Conservation (phyloP, 371 early-diverging fungal species). For the Mucor lusitanicus region DNA sequence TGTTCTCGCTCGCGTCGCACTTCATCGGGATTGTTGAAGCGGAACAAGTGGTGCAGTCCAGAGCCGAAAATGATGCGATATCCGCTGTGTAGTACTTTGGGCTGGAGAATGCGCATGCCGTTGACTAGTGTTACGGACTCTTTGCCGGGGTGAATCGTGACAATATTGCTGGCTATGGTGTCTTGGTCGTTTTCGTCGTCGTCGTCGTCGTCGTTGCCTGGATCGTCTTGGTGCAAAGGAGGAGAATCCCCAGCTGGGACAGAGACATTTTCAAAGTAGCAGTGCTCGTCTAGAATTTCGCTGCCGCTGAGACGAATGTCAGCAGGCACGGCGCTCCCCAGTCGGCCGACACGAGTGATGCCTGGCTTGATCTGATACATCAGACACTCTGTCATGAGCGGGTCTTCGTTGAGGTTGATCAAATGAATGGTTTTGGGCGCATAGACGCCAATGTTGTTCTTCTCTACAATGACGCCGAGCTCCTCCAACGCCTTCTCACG, state of each 20-base stretch:
- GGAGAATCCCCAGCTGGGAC: neutral
- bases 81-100: constrained; percentile 67
- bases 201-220: neutral
- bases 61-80: constrained; percentile 80
- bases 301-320: constrained; percentile 76
- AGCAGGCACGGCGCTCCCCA: constrained; percentile 45
- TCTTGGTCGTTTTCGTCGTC: constrained; percentile 6
- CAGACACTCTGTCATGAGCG: constrained; percentile 84
- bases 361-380: constrained; percentile 84
- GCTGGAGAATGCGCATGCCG: constrained; percentile 60
- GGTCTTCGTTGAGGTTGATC: constrained; percentile 88
- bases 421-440: constrained; percentile 81
- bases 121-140: constrained; percentile 73
- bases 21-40: constrained; percentile 86
- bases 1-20: constrained; percentile 66
- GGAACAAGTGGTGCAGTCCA: constrained; percentile 72
- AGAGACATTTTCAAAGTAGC: constrained; percentile 65
- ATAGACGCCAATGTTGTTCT: constrained; percentile 73
- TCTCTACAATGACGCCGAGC: constrained; percentile 79
- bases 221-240: neutral
- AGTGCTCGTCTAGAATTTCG: constrained; percentile 74
- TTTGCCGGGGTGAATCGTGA: constrained; percentile 63
- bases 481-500: constrained; percentile 78
- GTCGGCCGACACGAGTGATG: constrained; percentile 67
- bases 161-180: constrained; percentile 44